phyloP scores from a whole-genome alignment of 1,139 yeast species.

The Pneumocystis carinii region DNA sequence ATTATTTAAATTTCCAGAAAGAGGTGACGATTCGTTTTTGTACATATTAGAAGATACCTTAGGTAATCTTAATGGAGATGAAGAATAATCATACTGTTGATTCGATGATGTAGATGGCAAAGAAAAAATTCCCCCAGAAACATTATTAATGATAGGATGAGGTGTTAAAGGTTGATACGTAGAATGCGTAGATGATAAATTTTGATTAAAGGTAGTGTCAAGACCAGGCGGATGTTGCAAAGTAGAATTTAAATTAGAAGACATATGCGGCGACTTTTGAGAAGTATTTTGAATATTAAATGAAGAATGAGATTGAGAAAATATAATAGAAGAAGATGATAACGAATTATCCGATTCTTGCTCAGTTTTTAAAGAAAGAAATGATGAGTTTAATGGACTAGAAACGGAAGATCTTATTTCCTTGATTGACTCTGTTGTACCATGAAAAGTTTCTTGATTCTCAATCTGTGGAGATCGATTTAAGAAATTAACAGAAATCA shows the following conservation, averaged over 20 bases:
- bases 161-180: neutral
- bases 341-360: neutral
- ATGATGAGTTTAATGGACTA: constrained; percentile 1
- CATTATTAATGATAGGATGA: neutral
- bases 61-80: neutral
- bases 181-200: neutral
- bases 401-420: constrained; percentile 3
- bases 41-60: neutral
- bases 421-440: neutral
- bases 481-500: constrained; percentile 2
- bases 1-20: constrained; percentile 4
- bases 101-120: neutral
- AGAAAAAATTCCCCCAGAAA: neutral
- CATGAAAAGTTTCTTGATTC: neutral
- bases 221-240: neutral
- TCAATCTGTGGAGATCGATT: neutral
- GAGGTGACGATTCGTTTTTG: neutral
- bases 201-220: neutral
- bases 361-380: neutral
- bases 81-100: neutral
- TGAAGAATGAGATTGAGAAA: constrained; percentile 2
- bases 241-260: neutral
- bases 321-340: constrained; percentile 6
- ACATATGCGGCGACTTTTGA: neutral
- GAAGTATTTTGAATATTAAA: neutral